Conservation (phyloP, 192 early-diverging fungal genomes). For the Podila verticillata region DNA sequence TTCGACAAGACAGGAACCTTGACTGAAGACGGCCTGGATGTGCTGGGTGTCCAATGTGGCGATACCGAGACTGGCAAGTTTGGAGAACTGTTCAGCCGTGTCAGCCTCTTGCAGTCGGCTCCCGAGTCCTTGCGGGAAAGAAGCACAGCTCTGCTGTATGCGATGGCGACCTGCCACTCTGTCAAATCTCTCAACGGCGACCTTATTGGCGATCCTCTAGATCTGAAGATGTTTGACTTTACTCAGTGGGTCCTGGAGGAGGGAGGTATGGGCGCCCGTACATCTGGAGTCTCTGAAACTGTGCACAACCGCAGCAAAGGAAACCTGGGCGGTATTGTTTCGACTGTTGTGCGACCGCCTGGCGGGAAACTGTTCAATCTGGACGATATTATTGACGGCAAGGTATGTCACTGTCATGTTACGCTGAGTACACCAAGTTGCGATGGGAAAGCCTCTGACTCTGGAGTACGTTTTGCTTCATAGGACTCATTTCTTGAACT, state of each 20-base stretch:
- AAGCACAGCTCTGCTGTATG: constrained; percentile 56
- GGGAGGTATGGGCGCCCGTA: constrained; percentile 59
- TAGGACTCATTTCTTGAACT: constrained; percentile 65
- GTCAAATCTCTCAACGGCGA: constrained; percentile 91
- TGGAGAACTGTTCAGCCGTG: constrained; percentile 11
- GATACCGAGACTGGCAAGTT: constrained; percentile 49
- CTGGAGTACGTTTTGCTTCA: background rate
- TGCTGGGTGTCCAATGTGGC: constrained; percentile 83
- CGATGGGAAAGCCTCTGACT: background rate
- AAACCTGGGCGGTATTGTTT: constrained; percentile 60
- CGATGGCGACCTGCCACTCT: constrained; percentile 85
- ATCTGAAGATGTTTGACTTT: constrained; percentile 98
- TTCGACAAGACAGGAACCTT: constrained; percentile 99
- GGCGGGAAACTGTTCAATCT: constrained; percentile 69
- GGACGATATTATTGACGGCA: constrained; percentile 47
- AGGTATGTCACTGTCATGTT: constrained; percentile 6
- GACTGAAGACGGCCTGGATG: constrained; percentile 95
- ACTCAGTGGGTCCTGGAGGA: constrained; percentile 95
- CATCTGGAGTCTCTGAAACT: constrained; percentile 15
- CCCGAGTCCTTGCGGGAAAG: constrained; percentile 30
- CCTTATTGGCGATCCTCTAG: constrained; percentile 96
- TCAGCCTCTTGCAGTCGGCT: constrained; percentile 1
- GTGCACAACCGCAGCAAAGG: constrained; percentile 3
- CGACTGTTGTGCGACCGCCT: constrained; percentile 90
- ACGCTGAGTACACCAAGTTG: too few species aligned